phyloP scores from a whole-genome alignment of 2,329 filamentous ascomycete genomes.

The Remersonia thermophila region DNA sequence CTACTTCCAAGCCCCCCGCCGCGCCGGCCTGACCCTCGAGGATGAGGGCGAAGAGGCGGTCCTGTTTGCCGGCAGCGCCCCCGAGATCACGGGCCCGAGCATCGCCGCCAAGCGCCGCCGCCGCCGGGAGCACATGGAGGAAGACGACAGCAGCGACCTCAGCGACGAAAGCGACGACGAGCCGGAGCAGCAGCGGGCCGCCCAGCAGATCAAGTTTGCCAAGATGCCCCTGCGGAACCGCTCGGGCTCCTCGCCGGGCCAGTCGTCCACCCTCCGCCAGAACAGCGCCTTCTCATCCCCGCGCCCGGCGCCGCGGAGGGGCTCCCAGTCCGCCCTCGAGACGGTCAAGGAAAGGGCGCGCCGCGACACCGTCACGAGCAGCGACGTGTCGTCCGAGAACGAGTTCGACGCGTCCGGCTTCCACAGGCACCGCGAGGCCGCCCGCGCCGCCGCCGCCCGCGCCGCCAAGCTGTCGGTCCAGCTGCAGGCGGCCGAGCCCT shows the following conservation, averaged over 20 bases:
- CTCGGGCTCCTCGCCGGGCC: constrained; percentile 77
- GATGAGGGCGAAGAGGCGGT: constrained; percentile 62
- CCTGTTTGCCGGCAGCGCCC: constrained; percentile 55
- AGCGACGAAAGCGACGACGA: constrained; percentile 79
- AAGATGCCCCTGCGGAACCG: constrained; percentile 86
- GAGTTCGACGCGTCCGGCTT: constrained; percentile 58
- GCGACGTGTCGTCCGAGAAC: constrained; percentile 73
- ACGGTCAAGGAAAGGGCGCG: constrained; percentile 56
- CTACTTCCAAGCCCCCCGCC: constrained; percentile 64
- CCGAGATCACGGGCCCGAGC: constrained; percentile 56
- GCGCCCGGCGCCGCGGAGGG: constrained; percentile 41
- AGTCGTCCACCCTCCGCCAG: constrained; percentile 50
- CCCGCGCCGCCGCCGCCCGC: constrained; percentile 45
- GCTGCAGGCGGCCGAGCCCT: constrained; percentile 34
- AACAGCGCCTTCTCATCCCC: constrained; percentile 37
- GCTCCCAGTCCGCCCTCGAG: constrained; percentile 60
- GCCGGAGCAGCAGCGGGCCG: constrained; percentile 51
- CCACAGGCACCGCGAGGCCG: constrained; percentile 49
- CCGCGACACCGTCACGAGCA: constrained; percentile 68
- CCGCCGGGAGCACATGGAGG: constrained; percentile 62
- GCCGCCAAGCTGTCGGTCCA: constrained; percentile 40
- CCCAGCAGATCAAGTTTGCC: constrained; percentile 86
- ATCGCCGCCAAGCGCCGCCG: constrained; percentile 54
- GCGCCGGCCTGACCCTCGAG: constrained; percentile 50
- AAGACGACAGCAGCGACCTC: constrained; percentile 75